These are phyloP conservation scores for Kernera saxatilis DNA, from an alignment of 345 rosid genomes.

Conservation along the genomic window DNA sequence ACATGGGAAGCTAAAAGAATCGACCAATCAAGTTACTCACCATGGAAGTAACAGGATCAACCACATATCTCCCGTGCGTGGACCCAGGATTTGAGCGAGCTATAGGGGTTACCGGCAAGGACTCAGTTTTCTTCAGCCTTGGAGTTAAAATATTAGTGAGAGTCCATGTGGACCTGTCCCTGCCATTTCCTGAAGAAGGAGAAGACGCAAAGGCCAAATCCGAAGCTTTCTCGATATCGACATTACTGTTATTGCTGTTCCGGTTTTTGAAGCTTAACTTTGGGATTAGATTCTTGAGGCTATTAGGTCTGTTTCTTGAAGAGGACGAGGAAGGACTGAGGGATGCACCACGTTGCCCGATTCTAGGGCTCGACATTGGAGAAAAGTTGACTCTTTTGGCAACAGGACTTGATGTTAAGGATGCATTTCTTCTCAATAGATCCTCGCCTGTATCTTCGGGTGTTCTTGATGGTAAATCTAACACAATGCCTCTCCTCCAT, in stretches of 20 bases:
- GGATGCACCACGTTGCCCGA: slow-evolving; percentile 24
- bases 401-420: slow-evolving; percentile 50
- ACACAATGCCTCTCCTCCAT: slow-evolving; percentile 32
- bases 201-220: slow-evolving; percentile 54
- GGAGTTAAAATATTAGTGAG: slow-evolving; percentile 55
- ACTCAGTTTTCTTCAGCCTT: slow-evolving; percentile 48
- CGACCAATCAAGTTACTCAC: slow-evolving; percentile 36
- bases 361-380: slow-evolving; percentile 64
- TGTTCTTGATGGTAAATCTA: slow-evolving; percentile 45
- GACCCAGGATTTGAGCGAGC: slow-evolving; percentile 93
- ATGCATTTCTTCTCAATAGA: slow-evolving; percentile 34
- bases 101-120: slow-evolving; percentile 63
- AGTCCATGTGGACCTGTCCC: slow-evolving; percentile 52
- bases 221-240: slow-evolving; percentile 76
- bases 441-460: slow-evolving; percentile 40
- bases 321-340: slow-evolving; percentile 36
- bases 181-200: slow-evolving; percentile 39
- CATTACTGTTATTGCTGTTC: slow-evolving; percentile 31
- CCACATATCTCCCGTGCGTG: slow-evolving; percentile 51
- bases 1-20: slow-evolving; percentile 5
- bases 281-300: slow-evolving; percentile 59
- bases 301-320: slow-evolving; percentile 43
- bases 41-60: slow-evolving; percentile 37
- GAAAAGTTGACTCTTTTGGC: slow-evolving; percentile 77
- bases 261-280: slow-evolving; percentile 67